Percentiles rank a stretch among this genome's conserved stretches.
These are phyloP conservation scores for Hapsidospora chrysogenum DNA, from an alignment of 495 filamentous ascomycete species.

Conservation along the genomic window DNA sequence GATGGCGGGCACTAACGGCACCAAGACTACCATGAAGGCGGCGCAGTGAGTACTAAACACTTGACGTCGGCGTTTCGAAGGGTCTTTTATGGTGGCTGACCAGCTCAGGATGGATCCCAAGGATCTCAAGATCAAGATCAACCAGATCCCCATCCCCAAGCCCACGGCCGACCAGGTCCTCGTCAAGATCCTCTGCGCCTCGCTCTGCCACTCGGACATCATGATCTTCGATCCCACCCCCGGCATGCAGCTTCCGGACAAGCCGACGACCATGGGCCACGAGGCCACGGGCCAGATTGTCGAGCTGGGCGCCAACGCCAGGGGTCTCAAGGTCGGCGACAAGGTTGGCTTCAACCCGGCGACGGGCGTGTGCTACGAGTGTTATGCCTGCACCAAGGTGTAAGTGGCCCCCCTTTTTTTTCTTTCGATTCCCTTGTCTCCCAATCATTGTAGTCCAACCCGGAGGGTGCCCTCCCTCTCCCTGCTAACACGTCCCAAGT, in stretches of 20 bases:
- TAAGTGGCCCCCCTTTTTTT: too few species aligned
- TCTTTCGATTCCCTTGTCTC: neutral
- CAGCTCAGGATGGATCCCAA: neutral
- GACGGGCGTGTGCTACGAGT: conserved; percentile 20
- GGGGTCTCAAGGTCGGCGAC: conserved; percentile 20
- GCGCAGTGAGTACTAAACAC: too few species aligned
- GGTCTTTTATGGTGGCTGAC: too few species aligned
- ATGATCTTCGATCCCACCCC: conserved; percentile 3
- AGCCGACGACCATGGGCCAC: conserved; percentile 18
- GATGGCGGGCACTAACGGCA: too few species aligned
- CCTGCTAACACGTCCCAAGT: conserved; percentile 7
- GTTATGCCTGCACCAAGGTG: conserved; percentile 12
- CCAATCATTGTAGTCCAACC: neutral
- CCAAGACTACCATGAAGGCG: too few species aligned
- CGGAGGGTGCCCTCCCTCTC: too few species aligned
- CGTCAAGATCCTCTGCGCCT: conserved; percentile 20
- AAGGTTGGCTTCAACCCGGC: conserved; percentile 21
- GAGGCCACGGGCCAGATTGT: conserved; percentile 21
- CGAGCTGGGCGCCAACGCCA: conserved; percentile 13
- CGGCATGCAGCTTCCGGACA: neutral
- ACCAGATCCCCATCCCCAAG: conserved; percentile 19
- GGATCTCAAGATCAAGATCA: conserved; percentile 5
- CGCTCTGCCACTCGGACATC: conserved; percentile 21
- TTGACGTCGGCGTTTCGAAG: too few species aligned
- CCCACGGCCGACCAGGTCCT: conserved; percentile 13